Base-by-base conservation (phyloP, 345 rosid genomes). In the Populus pruinosa region DNA sequence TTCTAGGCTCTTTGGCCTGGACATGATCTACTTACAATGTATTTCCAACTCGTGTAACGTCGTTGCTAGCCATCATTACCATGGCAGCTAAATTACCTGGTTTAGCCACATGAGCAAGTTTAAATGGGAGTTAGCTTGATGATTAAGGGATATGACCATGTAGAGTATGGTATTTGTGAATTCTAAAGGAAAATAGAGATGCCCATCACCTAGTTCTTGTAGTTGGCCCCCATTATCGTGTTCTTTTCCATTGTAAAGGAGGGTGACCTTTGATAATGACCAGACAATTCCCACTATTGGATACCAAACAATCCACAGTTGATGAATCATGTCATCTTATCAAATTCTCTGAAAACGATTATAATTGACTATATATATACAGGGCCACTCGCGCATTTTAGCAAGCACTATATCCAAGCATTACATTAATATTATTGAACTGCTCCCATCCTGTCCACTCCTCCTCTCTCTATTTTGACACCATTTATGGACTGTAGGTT, bases 201-300 rank as follows among this genome's bases (percentile, higher is more conserved):
- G 23, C 17, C 13, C 49, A 3, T 18, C 35, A 36, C 20, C n/a
- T 0, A 16, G 69, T 3, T 66, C 33, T 11, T 43, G 59, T 44
- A 53, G 6, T 6, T 43, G 47, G 72, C 56, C 43, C 5, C 36
- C 36, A 27, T 11, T 38, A 50, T 62, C 17, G 62, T 43, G 63
- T 43, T 61, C 9, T 3, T 49, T n/a, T 16, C 49, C 74, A 43
- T 77, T 25, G 61, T 31, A 33, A 41, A 43, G 18, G 36, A 35
- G 38, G 49, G 67, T 27, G 73, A 29, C 68, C 76, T 36, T 49
- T 35, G 80, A 77, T 23, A 64, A 64, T 35, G 80, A 77, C 76
- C 41, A 35, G 49, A 77, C 76, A 64, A 27, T 47, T 56, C 29
- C 80, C 74, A 64, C 70, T 35, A 36, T 12, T 23, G 63, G 62